Conservation (phyloP, 2,329 filamentous ascomycete species). For the Apiospora hydei region DNA sequence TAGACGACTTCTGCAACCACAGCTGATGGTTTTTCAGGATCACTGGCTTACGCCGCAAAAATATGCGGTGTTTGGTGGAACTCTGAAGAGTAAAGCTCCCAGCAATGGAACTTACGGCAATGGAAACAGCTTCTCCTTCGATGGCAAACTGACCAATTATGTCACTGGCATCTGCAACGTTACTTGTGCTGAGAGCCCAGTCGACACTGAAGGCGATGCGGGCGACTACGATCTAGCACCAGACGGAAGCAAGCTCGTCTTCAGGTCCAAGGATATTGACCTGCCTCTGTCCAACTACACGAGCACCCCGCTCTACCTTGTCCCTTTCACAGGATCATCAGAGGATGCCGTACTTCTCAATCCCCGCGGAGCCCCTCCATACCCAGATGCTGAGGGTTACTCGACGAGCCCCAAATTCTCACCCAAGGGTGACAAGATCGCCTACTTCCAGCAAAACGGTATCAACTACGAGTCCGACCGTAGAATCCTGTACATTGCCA, state of each 20-base stretch:
- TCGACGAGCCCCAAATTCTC: conserved; percentile 56
- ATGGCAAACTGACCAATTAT: conserved; percentile 44
- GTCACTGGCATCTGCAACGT: conserved; percentile 45
- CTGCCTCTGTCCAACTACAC: conserved; percentile 63
- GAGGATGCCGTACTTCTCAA: conserved; percentile 45
- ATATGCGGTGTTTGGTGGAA: conserved; percentile 66
- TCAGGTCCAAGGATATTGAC: conserved; percentile 63
- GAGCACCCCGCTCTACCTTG: conserved; percentile 44
- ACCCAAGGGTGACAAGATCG: conserved; percentile 61
- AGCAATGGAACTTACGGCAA: conserved; percentile 1
- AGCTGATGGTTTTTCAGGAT: conserved; percentile 44
- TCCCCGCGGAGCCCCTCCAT: conserved; percentile 39
- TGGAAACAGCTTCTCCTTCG: conserved; percentile 38
- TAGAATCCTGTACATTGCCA: conserved; percentile 44
- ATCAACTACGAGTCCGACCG: conserved; percentile 62
- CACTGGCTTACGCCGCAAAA: conserved; percentile 61
- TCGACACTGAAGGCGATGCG: conserved; percentile 57
- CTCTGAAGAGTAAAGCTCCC: conserved; percentile 44
- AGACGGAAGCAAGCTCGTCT: conserved; percentile 55
- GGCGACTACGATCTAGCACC: conserved; percentile 66
- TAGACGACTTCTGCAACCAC: background rate
- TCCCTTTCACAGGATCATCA: conserved; percentile 41
- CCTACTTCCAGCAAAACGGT: conserved; percentile 68
- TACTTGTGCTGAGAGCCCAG: conserved; percentile 50
- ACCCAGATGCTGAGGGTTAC: conserved; percentile 44